phyloP scores from a whole-genome alignment of 305 asterid species.

The Fraxinus nigra region DNA sequence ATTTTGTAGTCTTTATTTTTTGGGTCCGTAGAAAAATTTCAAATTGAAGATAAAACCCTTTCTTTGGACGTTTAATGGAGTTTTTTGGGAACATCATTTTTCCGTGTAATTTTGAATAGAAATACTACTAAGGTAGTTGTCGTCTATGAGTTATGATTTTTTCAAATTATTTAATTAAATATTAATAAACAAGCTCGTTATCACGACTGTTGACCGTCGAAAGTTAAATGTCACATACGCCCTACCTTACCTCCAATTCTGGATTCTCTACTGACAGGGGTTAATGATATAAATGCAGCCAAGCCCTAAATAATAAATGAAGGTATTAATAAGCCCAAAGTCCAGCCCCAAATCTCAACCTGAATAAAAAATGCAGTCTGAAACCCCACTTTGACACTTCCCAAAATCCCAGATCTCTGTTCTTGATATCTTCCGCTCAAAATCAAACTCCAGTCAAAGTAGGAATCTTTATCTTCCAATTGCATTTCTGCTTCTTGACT shows the following conservation, averaged over 20 bases:
- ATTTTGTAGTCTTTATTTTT: neutral
- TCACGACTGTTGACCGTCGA: too few relatives aligned
- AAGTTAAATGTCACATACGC: too few relatives aligned
- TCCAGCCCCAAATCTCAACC: neutral
- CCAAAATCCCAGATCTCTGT: neutral
- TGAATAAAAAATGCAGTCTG: neutral
- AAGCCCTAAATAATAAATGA: neutral
- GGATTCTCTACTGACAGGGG: neutral
- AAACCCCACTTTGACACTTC: neutral
- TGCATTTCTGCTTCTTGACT: neutral
- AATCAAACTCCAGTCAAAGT: neutral
- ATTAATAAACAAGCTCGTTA: too few relatives aligned
- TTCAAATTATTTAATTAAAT: too few relatives aligned
- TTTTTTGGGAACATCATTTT: neutral
- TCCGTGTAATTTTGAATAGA: neutral
- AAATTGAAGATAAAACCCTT: neutral
- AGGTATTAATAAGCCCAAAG: neutral
- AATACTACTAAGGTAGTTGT: neutral
- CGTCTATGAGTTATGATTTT: too few relatives aligned
- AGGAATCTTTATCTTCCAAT: neutral
- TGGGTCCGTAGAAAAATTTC: neutral
- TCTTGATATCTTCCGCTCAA: neutral
- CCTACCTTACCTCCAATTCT: too few relatives aligned
- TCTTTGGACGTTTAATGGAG: neutral
- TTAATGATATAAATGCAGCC: neutral